Evolutionary conservation across 352 stramenopile species (phyloP).

Genomic region (Halophytophthora batemanensis): DNA sequence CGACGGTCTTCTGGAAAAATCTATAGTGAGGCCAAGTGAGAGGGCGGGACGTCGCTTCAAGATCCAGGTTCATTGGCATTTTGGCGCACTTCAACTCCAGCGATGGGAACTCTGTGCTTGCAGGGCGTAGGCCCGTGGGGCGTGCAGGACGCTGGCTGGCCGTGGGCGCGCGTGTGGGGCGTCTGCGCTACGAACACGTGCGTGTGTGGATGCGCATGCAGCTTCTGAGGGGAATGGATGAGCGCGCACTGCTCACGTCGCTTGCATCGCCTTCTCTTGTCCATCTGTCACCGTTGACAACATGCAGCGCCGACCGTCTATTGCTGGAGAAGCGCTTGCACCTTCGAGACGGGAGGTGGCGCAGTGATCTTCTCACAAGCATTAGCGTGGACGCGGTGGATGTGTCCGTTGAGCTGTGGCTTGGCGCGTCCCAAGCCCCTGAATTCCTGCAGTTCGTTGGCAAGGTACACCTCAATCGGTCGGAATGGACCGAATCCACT

Average conservation of each 20-base stretch:
- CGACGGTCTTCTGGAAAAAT: neutral
- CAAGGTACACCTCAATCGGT: constrained; percentile 17
- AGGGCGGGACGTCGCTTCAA: constrained; percentile 1
- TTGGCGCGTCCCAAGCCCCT: neutral
- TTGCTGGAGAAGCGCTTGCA: constrained; percentile 16
- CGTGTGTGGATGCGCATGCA: neutral
- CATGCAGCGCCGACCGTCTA: constrained; percentile 1
- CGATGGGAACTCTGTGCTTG: constrained; percentile 10
- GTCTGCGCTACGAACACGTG: constrained; percentile 1
- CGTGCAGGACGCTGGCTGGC: constrained; percentile 1
- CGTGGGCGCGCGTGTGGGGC: constrained; percentile 3
- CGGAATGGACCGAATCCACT: constrained; percentile 15
- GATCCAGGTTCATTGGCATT: neutral
- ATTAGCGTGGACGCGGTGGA: neutral
- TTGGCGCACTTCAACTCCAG: constrained; percentile 3
- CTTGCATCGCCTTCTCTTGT: neutral
- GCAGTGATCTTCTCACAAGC: constrained; percentile 4
- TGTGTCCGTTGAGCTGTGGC: constrained; percentile 19
- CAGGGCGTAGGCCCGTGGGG: constrained; percentile 6
- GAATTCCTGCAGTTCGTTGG: constrained; percentile 31
- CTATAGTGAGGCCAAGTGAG: no score
- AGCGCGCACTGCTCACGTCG: neutral
- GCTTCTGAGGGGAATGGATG: neutral
- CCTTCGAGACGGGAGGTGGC: neutral
- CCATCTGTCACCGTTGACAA: neutral